Evolutionary conservation across 495 filamentous ascomycete species (phyloP), one percentile per base, ranked within the genome.

Genomic region (Penicillium verhagenii): DNA sequence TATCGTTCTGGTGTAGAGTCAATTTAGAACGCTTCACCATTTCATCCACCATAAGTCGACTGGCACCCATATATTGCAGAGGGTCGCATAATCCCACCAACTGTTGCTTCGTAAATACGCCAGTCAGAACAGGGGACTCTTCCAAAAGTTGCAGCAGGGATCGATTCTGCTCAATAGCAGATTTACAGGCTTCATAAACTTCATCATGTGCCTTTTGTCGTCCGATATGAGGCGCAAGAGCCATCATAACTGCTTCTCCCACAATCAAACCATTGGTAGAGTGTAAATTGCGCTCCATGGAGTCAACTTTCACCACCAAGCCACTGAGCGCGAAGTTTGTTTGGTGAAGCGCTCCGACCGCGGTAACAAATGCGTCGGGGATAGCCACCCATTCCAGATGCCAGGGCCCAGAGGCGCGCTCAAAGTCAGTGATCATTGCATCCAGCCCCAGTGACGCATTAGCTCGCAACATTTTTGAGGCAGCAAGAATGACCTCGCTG

Each of bases 231-330:
- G 65, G 64, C 37, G 73, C 77, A 21, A 79, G 58, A 23, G 68
- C 76, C 77, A 80, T 80, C 77, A 80, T 80, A 9, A 80, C 76
- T 6, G 77, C 77, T 52, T 80, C 77, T 5, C 68, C 74, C 11
- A 78, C 76, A 53, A 80, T 78, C 47, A 76, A 59, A 5, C 77
- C 76, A 47, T 59, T 58, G 3, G 71, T 75, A 4, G 67, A 72
- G 43, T 69, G 47, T 3, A 80, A 62, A 60, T 79, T 80, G 9
- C 60, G 58, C 52, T 58, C 52, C 76, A 80, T 79, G 13, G 61
- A 43, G 10, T 68, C 65, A 5, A 47, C 47, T 53, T 80, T 71
- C 19, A 80, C 77, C 1, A 72, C 72, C 40, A 79, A 57, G 1
- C 75, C 74, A 13, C 52, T 52, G 20, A 78, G 42, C 0, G 64